Evolutionary conservation across 164 flowering plant species (phyloP).

Genomic region (Magnolia officinalis): DNA sequence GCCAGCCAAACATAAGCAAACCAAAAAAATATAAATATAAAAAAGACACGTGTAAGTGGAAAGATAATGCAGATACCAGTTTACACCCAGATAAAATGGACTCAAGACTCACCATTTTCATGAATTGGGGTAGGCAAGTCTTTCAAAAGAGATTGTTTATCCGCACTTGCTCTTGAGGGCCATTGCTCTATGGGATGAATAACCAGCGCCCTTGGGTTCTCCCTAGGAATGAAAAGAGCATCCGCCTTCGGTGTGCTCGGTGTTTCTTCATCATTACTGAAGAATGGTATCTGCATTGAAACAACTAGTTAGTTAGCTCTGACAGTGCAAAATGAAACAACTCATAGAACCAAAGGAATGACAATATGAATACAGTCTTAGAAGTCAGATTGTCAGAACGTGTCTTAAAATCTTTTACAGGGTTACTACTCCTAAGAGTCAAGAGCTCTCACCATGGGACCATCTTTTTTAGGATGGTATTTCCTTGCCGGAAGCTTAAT

Average conservation of each 20-base stretch:
- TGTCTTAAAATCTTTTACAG: background rate
- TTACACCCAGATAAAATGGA: background rate
- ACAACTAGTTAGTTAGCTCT: slow-evolving; percentile 1
- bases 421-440: background rate
- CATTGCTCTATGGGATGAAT: slow-evolving; percentile 74
- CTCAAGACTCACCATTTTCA: slow-evolving; percentile 52
- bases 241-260: slow-evolving; percentile 94
- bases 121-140: slow-evolving; percentile 32
- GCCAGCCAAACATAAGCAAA: background rate
- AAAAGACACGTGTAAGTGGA: background rate
- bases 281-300: slow-evolving; percentile 73
- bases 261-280: slow-evolving; percentile 78
- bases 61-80: background rate
- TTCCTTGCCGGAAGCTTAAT: slow-evolving; percentile 78
- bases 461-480: slow-evolving; percentile 72
- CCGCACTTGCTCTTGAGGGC: slow-evolving; percentile 43
- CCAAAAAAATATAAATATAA: background rate
- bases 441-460: slow-evolving; percentile 54
- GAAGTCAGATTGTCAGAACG: background rate
- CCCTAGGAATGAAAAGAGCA: slow-evolving; percentile 91
- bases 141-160: slow-evolving; percentile 41
- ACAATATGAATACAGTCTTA: background rate
- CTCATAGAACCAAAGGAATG: background rate
- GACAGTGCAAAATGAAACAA: background rate
- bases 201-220: slow-evolving; percentile 87